Conservation (phyloP, 345 rosid species). For the Noccaea caerulescens region DNA sequence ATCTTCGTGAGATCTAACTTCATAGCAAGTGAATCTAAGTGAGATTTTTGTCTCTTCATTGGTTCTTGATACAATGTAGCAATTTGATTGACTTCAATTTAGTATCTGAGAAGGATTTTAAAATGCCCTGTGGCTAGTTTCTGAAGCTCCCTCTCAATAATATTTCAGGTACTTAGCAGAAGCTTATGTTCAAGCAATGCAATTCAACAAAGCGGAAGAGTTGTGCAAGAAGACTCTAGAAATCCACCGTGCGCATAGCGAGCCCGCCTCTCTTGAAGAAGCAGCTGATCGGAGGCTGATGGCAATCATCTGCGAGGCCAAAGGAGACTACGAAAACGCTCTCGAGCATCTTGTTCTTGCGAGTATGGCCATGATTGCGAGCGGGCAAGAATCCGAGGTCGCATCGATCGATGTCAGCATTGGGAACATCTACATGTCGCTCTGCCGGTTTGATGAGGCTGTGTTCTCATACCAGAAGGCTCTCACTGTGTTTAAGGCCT, state of each 20-base stretch:
- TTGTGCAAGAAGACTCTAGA: slow-evolving; percentile 89
- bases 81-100: not conserved
- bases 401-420: slow-evolving; percentile 97
- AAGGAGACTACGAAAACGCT: slow-evolving; percentile 89
- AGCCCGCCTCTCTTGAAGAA: slow-evolving; percentile 96
- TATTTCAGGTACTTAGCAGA: slow-evolving; percentile 84
- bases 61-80: not conserved
- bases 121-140: not conserved
- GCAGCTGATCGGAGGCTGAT: slow-evolving; percentile 94
- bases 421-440: slow-evolving; percentile 86
- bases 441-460: slow-evolving; percentile 95
- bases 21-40: slow-evolving; percentile 22
- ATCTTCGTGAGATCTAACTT: slow-evolving; percentile 12
- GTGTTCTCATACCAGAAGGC: slow-evolving; percentile 98
- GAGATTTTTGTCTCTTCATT: slow-evolving; percentile 1
- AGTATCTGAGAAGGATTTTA: not conserved
- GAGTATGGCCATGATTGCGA: slow-evolving; percentile 99
- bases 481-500: slow-evolving; percentile 90
- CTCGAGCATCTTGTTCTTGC: slow-evolving; percentile 98
- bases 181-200: slow-evolving; percentile 99
- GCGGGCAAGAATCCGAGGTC: slow-evolving; percentile 89
- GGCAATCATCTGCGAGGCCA: slow-evolving; percentile 94
- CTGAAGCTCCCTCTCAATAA: not conserved
- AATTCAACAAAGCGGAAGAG: slow-evolving; percentile 96
- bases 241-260: slow-evolving; percentile 94